Conservation (phyloP, 768 basidiomycete species). For the Naganishia kalamii region DNA sequence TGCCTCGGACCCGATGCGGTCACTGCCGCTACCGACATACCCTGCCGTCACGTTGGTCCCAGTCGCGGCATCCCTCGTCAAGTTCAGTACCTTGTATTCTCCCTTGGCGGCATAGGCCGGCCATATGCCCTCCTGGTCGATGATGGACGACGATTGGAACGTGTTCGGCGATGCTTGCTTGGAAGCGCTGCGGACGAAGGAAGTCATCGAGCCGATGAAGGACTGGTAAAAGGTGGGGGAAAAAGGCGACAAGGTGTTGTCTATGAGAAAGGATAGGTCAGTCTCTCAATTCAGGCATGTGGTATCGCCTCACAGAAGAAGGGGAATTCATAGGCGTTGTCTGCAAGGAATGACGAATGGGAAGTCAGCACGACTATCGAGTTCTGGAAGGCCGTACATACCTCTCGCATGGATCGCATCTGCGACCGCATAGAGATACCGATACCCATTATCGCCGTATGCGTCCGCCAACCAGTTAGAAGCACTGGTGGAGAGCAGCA, state of each 20-base stretch:
- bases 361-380: background rate
- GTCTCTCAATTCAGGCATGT: background rate
- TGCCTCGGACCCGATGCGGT: background rate
- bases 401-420: conserved; percentile 19
- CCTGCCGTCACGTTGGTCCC: conserved; percentile 9
- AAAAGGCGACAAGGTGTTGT: conserved; percentile 15
- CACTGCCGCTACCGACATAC: conserved; percentile 10
- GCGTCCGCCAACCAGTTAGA: conserved; percentile 9
- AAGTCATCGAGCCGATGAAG: conserved; percentile 15
- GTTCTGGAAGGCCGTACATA: background rate
- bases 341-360: background rate
- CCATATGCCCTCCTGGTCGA: conserved; percentile 14
- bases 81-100: conserved; percentile 20
- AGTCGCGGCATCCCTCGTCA: conserved; percentile 6
- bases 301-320: conserved; percentile 14
- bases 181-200: background rate
- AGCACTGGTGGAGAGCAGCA: background rate
- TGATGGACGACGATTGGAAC: background rate
- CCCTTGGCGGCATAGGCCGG: background rate
- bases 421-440: conserved; percentile 17
- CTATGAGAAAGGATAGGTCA: background rate
- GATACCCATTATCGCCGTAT: conserved; percentile 4
- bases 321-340: conserved; percentile 20
- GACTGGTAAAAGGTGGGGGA: conserved; percentile 16
- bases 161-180: background rate